Evolutionary conservation across 164 flowering plant genomes (phyloP).

Genomic region (Nelumbo lutea): DNA sequence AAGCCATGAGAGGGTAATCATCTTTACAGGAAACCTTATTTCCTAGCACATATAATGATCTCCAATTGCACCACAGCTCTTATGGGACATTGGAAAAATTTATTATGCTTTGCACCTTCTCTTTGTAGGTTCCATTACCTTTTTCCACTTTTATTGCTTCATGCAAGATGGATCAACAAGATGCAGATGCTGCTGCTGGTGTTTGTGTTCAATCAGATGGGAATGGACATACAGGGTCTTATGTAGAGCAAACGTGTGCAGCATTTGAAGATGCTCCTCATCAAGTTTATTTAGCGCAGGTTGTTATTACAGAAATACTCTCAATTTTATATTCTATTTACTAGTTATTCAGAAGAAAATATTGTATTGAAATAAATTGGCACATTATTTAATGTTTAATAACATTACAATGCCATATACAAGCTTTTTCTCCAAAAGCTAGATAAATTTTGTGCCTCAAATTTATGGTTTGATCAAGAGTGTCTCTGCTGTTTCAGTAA

Average conservation of each 20-base stretch:
- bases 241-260: conserved; percentile 14
- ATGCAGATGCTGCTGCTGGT: conserved; percentile 13
- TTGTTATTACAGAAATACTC: conserved; percentile 11
- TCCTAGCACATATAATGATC: background rate
- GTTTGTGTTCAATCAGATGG: conserved; percentile 20
- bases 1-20: conserved; percentile 82
- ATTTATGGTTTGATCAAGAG: too few species aligned
- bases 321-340: too few species aligned
- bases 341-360: too few species aligned
- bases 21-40: background rate
- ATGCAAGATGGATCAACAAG: conserved; percentile 43
- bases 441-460: too few species aligned
- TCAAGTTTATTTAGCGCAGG: conserved; percentile 87
- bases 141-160: conserved; percentile 62
- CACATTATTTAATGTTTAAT: too few species aligned
- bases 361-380: too few species aligned
- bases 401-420: too few species aligned
- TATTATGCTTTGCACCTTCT: conserved; percentile 1
- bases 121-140: conserved; percentile 59
- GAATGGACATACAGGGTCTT: conserved; percentile 14
- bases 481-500: too few species aligned
- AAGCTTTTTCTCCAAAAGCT: too few species aligned
- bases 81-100: background rate
- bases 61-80: background rate
- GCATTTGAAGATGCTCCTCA: conserved; percentile 30